Evolutionary conservation across 139 green algal genomes (phyloP).

Genomic region (Chlamydomonas asymmetrica): DNA sequence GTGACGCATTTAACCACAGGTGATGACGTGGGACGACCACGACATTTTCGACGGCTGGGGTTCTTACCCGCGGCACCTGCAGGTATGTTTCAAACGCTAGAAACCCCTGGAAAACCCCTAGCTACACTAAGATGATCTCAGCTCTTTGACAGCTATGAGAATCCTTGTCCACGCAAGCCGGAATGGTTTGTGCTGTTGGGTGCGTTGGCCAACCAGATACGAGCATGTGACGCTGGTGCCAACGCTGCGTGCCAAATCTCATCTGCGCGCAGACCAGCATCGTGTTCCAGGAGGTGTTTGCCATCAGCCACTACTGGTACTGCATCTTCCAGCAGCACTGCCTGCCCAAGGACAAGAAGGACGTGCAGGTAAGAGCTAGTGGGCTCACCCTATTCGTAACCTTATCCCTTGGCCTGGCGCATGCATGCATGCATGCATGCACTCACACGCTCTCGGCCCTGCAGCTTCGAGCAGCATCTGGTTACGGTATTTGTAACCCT

Average conservation of each 20-base stretch:
- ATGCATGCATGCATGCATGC: too few relatives aligned
- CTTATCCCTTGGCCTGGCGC: too few relatives aligned
- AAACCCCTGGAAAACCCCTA: neutral
- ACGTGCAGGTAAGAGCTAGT: too few relatives aligned
- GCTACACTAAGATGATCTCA: neutral
- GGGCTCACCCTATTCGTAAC: too few relatives aligned
- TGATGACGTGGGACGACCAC: slow-evolving; percentile 41
- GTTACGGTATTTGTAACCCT: too few relatives aligned
- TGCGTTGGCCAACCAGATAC: neutral
- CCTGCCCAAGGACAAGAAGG: too few relatives aligned
- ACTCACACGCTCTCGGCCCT: too few relatives aligned
- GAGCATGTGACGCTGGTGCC: neutral
- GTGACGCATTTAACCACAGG: too few relatives aligned
- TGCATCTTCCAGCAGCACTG: slow-evolving; percentile 74
- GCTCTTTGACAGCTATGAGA: too few relatives aligned
- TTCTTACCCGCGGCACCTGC: slow-evolving; percentile 37
- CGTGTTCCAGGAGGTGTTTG: slow-evolving; percentile 65
- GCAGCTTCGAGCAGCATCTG: too few relatives aligned
- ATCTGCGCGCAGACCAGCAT: slow-evolving; percentile 9
- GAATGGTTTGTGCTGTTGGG: too few relatives aligned
- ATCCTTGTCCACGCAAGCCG: too few relatives aligned
- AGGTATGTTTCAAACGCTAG: neutral
- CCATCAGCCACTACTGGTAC: slow-evolving; percentile 45
- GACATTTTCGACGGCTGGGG: slow-evolving; percentile 57
- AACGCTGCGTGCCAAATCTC: neutral